Conservation (phyloP, 2,329 filamentous ascomycete genomes). For the Colletotrichum eremochloae region DNA sequence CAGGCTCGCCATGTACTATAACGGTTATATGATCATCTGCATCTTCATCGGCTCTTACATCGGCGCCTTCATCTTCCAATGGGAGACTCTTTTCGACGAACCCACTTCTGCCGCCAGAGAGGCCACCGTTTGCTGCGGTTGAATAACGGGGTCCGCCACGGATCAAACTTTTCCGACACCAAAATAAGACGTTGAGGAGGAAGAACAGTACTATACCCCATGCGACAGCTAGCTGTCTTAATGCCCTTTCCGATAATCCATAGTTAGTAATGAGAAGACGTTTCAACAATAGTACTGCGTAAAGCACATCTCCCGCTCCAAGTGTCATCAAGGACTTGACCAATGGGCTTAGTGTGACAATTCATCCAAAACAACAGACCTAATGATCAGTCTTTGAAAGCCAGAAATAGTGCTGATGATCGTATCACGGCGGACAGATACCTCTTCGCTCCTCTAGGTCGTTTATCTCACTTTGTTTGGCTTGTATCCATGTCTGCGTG, state of each 20-base stretch:
- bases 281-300: not conserved
- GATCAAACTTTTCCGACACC: too few species aligned
- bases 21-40: conserved; percentile 83
- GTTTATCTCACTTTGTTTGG: too few species aligned
- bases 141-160: conserved; percentile 5
- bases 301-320: too few species aligned
- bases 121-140: conserved; percentile 59
- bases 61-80: conserved; percentile 80
- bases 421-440: too few species aligned
- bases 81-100: conserved; percentile 66
- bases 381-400: too few species aligned
- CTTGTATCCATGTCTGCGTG: too few species aligned
- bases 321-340: too few species aligned
- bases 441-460: too few species aligned
- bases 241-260: not conserved
- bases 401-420: too few species aligned
- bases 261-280: not conserved
- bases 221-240: not conserved
- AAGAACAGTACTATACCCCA: conserved; percentile 10
- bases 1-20: conserved; percentile 70
- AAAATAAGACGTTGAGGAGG: not conserved
- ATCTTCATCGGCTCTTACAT: conserved; percentile 83
- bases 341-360: too few species aligned
- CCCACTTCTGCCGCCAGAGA: conserved; percentile 53
- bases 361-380: too few species aligned